Conservation (phyloP, 2,329 filamentous ascomycete species). For the Xylaria sp. region DNA sequence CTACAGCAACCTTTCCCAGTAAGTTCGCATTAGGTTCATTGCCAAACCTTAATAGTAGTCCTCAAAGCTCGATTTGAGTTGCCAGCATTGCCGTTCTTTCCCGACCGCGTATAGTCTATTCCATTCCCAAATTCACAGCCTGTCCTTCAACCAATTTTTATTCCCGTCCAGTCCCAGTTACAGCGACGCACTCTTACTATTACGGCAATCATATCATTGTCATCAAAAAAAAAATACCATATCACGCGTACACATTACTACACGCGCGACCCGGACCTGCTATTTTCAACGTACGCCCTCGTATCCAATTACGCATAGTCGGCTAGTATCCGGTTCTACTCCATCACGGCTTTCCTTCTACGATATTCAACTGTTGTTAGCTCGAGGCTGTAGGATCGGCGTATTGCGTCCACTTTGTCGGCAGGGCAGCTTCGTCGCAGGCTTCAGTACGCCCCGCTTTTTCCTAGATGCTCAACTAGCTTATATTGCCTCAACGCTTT, state of each 20-base stretch:
- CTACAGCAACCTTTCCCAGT: constrained; percentile 14
- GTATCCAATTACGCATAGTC: not conserved
- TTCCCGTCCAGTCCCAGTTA: not conserved
- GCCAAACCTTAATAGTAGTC: constrained; percentile 18
- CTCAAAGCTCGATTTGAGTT: constrained; percentile 18
- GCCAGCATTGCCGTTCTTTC: constrained; percentile 5
- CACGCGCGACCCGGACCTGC: constrained; percentile 1
- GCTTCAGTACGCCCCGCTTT: constrained; percentile 32
- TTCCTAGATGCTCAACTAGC: constrained; percentile 17
- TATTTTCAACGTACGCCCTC: not conserved
- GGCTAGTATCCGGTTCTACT: not conserved
- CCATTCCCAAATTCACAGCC: not conserved
- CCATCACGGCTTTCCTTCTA: not conserved
- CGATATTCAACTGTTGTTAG: not conserved
- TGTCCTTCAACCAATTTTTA: not conserved
- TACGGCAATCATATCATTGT: constrained; percentile 1
- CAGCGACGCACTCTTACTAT: constrained; percentile 10
- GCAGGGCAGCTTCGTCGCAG: constrained; percentile 13
- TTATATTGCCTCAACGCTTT: constrained; percentile 8
- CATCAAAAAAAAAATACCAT: constrained; percentile 11
- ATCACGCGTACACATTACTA: constrained; percentile 16
- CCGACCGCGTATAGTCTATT: constrained; percentile 15
- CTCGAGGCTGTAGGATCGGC: not conserved
- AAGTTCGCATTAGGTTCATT: constrained; percentile 25
- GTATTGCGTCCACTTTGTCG: constrained; percentile 12